Evolutionary conservation across 257 asterid species (phyloP), one percentile per base, ranked within the genome.

Genomic region (Nicotiana obtusifolia): DNA sequence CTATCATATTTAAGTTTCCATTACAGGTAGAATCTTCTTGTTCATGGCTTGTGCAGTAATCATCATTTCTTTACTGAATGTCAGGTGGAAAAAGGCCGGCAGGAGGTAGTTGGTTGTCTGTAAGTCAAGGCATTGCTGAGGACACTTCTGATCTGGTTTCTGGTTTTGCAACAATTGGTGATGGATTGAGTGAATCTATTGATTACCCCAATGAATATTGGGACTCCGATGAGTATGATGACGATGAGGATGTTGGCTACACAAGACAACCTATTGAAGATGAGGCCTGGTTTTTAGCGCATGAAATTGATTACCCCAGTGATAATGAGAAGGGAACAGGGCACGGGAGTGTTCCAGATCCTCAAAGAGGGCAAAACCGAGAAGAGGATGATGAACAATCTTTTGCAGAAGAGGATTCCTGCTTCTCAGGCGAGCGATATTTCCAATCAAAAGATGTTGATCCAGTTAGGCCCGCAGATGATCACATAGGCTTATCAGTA

Each of bases 191-290:
- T 87, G 98, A 94, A 86, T 87, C 95, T 83, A 85, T 92, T 79
- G 98, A 94, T 87, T 95, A 91, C 83, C 96, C 95, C 22, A 95
- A 92, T 71, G 98, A 94, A 82, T 92, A 91, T 81, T 95, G 97
- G 99, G 99, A 95, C 84, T 95, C 99, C 11, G 99, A 95, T 84
- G 98, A 95, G 85, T 95, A 94, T 79, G 98, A 92, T 82, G 99
- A 95, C 35, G 99, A 95, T 62, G 98, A 95, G 16, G 99, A 94
- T 85, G 97, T 92, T 26, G 99, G 99, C 68, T 96, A 94, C 84
- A 96, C 89, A 91, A 93, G 99, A 82, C 98, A 94, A 87, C 99
- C 98, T 84, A 96, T 96, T 81, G 98, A 96, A 88, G 99, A 96
- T 19, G 99, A 96, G 88, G 84, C 94, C 80, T 96, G 98, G 98